A percentile compares a stretch with the other conserved stretches of the same genome.
Evolutionary conservation across 2,329 filamentous ascomycete genomes (phyloP).

Genomic region (Colletotrichum coccodes): DNA sequence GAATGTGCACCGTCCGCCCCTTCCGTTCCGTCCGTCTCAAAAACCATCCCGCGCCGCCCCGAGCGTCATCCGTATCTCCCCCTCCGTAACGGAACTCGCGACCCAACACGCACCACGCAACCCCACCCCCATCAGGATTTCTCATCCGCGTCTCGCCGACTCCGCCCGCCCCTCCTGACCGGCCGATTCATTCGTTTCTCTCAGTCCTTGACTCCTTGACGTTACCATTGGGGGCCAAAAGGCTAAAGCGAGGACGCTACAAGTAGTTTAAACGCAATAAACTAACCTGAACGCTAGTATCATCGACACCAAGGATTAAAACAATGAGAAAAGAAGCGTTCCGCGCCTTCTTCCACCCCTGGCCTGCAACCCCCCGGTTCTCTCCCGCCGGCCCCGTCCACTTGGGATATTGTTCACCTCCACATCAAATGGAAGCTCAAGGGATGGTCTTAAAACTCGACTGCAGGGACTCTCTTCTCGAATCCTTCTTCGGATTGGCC

Average conservation of each 20-base stretch:
- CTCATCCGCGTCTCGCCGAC: neutral
- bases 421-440: neutral
- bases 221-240: conserved; percentile 13
- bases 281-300: conserved; percentile 5
- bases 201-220: neutral
- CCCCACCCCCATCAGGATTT: neutral
- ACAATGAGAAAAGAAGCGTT: neutral
- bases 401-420: neutral
- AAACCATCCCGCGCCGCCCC: neutral
- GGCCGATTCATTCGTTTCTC: neutral
- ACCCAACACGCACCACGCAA: neutral
- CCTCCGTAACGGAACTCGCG: conserved; percentile 3
- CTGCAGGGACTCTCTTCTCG: neutral
- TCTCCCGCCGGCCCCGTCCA: neutral
- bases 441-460: neutral
- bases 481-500: neutral
- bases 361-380: neutral
- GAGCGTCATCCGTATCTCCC: neutral
- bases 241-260: neutral
- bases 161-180: neutral
- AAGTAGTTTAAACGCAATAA: neutral
- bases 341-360: neutral
- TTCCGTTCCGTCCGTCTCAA: neutral
- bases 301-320: conserved; percentile 17
- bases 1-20: neutral